Base-by-base conservation (phyloP, 73 alveolate species). In the Diophrys appendiculata region DNA sequence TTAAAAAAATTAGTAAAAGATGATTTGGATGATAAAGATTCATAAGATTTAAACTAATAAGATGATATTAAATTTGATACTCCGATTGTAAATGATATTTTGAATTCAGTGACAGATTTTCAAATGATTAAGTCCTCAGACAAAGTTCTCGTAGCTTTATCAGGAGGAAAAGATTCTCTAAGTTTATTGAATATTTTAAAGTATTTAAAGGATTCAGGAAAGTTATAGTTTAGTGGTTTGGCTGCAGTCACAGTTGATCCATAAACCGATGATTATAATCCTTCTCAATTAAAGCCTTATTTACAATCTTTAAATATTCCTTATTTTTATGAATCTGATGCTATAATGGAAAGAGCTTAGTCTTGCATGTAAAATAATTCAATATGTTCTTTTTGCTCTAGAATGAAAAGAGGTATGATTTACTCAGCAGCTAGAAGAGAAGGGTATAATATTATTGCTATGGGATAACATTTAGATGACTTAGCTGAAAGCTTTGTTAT, bases 131-230 rank as follows among this genome's bases (percentile, higher is more conserved):
- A 95, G 30, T 95, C 95, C 26, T 96, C 96, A 31, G 99, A 97
- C 73, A 83, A 96, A 55, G 87, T 97, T n/a, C 83, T 97, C 29
- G 98, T 97, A 22, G 98, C 99, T 35, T 94, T 97, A 0, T 76
- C 95, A 43, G 99, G 99, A 22, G 99, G 99, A 53, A 97, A 97
- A 87, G 99, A 97, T 86, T 95, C 99, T 29, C 89, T 97, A 55
- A 85, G 99, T 0, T 67, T 97, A 67, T 92, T 97, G n/a, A 97
- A 96, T 78, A 91, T 92, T 70, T 83, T 97, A 69, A 64, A 79
- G 72, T 88, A 92, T 68, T 81, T 97, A 32, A 92, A 94, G 78
- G 81, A 87, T 71, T 90, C 77, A 25, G 43, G 69, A 29, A 54
- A 76, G 90, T 95, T 29, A 96, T 96, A 54, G 87, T 90, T 68